Conservation (phyloP, 176 grass and related monocot genomes). For the Neostapfia colusana region DNA sequence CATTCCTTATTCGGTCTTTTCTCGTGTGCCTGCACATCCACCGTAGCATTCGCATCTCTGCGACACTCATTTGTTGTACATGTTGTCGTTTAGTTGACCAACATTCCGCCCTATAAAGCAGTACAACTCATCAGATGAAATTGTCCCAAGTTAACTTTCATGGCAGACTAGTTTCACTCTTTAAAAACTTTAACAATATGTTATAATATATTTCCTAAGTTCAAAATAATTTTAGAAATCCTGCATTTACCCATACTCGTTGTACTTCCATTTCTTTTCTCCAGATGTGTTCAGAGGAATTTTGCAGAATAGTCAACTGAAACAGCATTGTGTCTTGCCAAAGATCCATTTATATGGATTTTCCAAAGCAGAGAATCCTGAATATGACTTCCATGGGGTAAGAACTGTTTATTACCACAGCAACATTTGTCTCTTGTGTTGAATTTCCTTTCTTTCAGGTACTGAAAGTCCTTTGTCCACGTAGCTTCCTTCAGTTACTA, state of each 20-base stretch:
- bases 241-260: background rate
- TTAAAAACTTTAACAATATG: background rate
- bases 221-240: background rate
- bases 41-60: no score
- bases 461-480: background rate
- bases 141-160: background rate
- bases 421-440: background rate
- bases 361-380: slow-evolving; percentile 77
- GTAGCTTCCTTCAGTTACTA: background rate
- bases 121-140: background rate
- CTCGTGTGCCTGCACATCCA: no score
- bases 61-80: no score
- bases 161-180: background rate
- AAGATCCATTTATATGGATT: slow-evolving; percentile 95
- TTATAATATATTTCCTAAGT: background rate
- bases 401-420: background rate
- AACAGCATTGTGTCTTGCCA: slow-evolving; percentile 43
- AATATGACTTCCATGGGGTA: slow-evolving; percentile 85
- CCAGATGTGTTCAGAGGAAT: slow-evolving; percentile 83
- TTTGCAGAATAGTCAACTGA: slow-evolving; percentile 41
- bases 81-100: no score
- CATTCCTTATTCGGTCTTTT: no score
- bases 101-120: no score
- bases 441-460: background rate
- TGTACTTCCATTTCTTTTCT: background rate